Conservation (phyloP, 2,329 filamentous ascomycete species). For the Paecilomyces dactylethromorphus region DNA sequence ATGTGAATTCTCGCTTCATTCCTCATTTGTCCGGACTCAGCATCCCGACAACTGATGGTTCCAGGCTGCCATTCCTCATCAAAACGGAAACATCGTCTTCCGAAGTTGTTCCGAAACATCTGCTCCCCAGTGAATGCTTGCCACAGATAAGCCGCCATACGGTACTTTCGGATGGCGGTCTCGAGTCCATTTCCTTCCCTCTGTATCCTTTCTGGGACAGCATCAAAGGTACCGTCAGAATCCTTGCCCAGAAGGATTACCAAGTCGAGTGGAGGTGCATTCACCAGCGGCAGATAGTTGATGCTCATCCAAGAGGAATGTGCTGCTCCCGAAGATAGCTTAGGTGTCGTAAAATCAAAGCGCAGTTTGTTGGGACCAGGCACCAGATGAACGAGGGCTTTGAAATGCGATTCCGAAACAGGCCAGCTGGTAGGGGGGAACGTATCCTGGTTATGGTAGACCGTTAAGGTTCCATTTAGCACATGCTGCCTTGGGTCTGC, state of each 20-base stretch:
- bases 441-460: conserved; percentile 75
- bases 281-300: conserved; percentile 76
- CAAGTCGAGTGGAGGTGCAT: conserved; percentile 77
- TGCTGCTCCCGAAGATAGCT: conserved; percentile 61
- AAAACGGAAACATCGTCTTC: conserved; percentile 77
- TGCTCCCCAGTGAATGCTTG: conserved; percentile 96
- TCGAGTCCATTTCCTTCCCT: conserved; percentile 78
- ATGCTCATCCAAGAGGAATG: conserved; percentile 76
- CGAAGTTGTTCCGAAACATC: conserved; percentile 85
- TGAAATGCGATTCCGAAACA: conserved; percentile 83
- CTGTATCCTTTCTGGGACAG: conserved; percentile 65
- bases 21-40: conserved; percentile 64
- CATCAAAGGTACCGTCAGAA: conserved; percentile 78
- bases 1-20: conserved; percentile 89
- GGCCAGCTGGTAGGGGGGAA: conserved; percentile 84
- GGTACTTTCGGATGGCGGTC: conserved; percentile 78
- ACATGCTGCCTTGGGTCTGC: conserved; percentile 62
- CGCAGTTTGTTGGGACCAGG: conserved; percentile 84
- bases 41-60: conserved; percentile 69
- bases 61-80: conserved; percentile 93
- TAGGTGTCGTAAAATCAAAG: conserved; percentile 81
- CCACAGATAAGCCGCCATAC: conserved; percentile 94
- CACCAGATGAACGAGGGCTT: conserved; percentile 80
- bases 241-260: conserved; percentile 84
- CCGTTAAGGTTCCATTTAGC: conserved; percentile 71